phyloP scores from a whole-genome alignment of 2,329 filamentous ascomycete species.

The Fusarium proliferatum region DNA sequence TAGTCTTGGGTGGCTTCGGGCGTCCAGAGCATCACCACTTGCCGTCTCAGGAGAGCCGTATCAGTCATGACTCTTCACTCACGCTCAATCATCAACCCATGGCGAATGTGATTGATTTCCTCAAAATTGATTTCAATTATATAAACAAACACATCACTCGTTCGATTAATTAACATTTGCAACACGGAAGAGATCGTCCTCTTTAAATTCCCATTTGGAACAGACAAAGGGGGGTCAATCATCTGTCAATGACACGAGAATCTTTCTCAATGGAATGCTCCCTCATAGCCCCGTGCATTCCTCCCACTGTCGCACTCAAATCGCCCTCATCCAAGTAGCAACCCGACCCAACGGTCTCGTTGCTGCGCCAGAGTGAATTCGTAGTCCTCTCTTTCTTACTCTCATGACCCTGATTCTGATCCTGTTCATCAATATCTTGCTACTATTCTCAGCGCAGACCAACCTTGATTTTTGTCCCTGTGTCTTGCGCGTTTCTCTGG shows the following conservation, averaged over 20 bases:
- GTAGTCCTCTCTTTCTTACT: slow-evolving; percentile 28
- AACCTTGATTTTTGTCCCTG: slow-evolving; percentile 22
- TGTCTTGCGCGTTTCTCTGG: slow-evolving; percentile 44
- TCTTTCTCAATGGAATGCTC: slow-evolving; percentile 45
- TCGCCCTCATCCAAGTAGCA: slow-evolving; percentile 27
- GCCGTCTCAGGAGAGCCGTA: not conserved
- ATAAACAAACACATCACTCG: not conserved
- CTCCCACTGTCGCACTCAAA: slow-evolving; percentile 37
- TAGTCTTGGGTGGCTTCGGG: slow-evolving; percentile 31
- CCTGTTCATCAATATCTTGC: not conserved
- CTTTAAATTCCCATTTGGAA: slow-evolving; percentile 11
- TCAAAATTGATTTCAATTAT: not conserved
- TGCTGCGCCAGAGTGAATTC: slow-evolving; percentile 41
- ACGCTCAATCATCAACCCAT: not conserved
- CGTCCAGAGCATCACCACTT: slow-evolving; percentile 32
- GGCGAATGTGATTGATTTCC: not conserved
- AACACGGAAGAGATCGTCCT: slow-evolving; percentile 25
- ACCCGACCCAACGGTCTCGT: slow-evolving; percentile 35
- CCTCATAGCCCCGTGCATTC: slow-evolving; percentile 46
- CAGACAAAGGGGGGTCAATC: slow-evolving; percentile 29
- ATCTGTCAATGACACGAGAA: slow-evolving; percentile 30
- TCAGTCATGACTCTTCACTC: slow-evolving; percentile 7
- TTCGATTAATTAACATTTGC: slow-evolving; percentile 9
- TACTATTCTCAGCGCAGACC: slow-evolving; percentile 17
- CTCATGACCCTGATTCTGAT: slow-evolving; percentile 1